phyloP scores from a whole-genome alignment of 495 filamentous ascomycete species.

The Penicillium taxi region DNA sequence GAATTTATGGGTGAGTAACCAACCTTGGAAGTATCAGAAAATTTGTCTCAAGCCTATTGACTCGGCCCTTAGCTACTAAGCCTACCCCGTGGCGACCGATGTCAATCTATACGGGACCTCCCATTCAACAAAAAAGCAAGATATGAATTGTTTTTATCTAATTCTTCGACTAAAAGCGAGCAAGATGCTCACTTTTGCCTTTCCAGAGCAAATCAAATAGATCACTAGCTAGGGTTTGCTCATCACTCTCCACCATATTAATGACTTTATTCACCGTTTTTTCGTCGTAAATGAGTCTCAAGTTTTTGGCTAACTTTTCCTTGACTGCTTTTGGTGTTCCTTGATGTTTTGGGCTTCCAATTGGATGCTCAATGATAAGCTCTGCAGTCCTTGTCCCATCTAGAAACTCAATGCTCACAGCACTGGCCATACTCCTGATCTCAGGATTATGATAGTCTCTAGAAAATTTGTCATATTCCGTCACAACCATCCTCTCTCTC shows the following conservation, averaged over 20 bases:
- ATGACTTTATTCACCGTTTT: background rate
- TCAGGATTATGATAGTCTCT: slow-evolving; percentile 12
- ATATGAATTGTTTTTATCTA: background rate
- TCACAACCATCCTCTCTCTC: slow-evolving; percentile 23
- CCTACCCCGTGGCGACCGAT: background rate
- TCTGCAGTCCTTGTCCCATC: slow-evolving; percentile 51
- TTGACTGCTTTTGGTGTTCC: background rate
- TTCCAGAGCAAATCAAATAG: background rate
- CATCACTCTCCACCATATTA: background rate
- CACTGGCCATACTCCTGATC: slow-evolving; percentile 17
- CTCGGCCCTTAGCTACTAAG: background rate
- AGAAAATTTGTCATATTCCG: background rate
- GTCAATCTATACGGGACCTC: background rate
- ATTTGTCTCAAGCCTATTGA: background rate
- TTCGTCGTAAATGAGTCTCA: background rate
- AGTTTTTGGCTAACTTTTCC: background rate
- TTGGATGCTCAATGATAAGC: slow-evolving; percentile 74
- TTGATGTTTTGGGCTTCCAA: slow-evolving; percentile 37
- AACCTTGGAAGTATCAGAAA: background rate
- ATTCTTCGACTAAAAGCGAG: too few species aligned
- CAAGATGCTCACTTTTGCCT: too few species aligned
- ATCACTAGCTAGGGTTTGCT: background rate
- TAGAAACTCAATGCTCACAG: slow-evolving; percentile 16
- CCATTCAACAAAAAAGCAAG: background rate
- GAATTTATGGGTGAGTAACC: slow-evolving; percentile 2